Evolutionary conservation across 1,284 basidiomycete species (phyloP).

Genomic region (Leccinum subspadiceum): DNA sequence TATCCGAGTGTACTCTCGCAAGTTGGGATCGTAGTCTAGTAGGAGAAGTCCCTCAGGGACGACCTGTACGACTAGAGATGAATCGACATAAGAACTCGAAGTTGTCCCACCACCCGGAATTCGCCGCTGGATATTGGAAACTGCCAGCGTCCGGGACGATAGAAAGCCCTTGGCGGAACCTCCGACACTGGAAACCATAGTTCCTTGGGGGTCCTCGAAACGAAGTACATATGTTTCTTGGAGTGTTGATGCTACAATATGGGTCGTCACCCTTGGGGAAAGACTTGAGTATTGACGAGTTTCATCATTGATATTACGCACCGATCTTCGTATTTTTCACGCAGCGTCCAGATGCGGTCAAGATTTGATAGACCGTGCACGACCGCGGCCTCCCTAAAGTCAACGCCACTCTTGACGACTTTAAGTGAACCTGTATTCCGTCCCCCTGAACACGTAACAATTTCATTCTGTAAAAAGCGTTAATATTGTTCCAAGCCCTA

Average conservation of each 20-base stretch:
- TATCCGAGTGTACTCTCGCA: slow-evolving; percentile 34
- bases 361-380: slow-evolving; percentile 62
- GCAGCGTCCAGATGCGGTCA: slow-evolving; percentile 65
- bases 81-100: slow-evolving; percentile 47
- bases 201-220: slow-evolving; percentile 39
- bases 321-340: slow-evolving; percentile 48
- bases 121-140: slow-evolving; percentile 53
- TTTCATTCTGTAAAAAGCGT: slow-evolving; percentile 54
- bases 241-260: slow-evolving; percentile 59
- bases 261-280: slow-evolving; percentile 44
- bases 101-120: slow-evolving; percentile 26
- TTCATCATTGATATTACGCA: slow-evolving; percentile 35
- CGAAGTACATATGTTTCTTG: slow-evolving; percentile 52
- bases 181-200: slow-evolving; percentile 37
- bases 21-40: slow-evolving; percentile 47
- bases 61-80: slow-evolving; percentile 67
- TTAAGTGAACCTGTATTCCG: slow-evolving; percentile 80
- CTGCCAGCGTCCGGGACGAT: slow-evolving; percentile 60
- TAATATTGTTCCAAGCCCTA: neutral
- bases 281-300: neutral
- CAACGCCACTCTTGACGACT: slow-evolving; percentile 83
- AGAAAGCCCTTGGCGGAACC: slow-evolving; percentile 43
- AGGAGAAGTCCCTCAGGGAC: slow-evolving; percentile 56
- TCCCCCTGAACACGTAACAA: slow-evolving; percentile 89
- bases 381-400: slow-evolving; percentile 66